Conservation (phyloP, 805 yeast genomes). For the Kodamaea kaohsiungensis region DNA sequence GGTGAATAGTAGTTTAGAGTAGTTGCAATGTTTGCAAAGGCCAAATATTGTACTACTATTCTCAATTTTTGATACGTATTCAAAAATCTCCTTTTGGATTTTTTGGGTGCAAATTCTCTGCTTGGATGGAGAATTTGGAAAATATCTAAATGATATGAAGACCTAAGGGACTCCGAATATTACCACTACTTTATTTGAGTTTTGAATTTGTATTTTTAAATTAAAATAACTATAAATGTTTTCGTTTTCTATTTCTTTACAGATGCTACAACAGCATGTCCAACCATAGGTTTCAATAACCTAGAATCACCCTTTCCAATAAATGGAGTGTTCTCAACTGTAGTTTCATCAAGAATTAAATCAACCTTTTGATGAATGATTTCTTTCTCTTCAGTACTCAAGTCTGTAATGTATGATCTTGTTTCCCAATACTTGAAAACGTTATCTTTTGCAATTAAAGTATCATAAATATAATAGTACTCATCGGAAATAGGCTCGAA, state of each 20-base stretch:
- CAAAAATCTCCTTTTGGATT: too few species aligned
- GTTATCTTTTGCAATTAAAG: conserved; percentile 28
- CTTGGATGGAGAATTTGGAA: too few species aligned
- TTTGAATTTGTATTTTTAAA: too few species aligned
- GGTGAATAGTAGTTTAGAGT: too few species aligned
- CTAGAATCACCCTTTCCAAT: conserved; percentile 5
- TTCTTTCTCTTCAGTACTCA: conserved; percentile 37
- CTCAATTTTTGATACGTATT: too few species aligned
- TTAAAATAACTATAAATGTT: neutral
- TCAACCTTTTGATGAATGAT: conserved; percentile 35
- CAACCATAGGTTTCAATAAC: conserved; percentile 14
- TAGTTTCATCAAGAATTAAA: conserved; percentile 20
- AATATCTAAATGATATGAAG: too few species aligned
- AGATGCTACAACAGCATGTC: conserved; percentile 13
- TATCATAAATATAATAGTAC: conserved; percentile 27
- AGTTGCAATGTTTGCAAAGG: too few species aligned
- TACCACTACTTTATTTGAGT: neutral
- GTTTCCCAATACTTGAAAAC: conserved; percentile 56
- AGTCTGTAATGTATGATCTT: conserved; percentile 53
- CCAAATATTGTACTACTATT: too few species aligned
- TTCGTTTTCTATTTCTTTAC: neutral
- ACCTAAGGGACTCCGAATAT: too few species aligned
- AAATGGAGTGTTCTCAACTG: conserved; percentile 1
- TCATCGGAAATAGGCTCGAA: conserved; percentile 40
- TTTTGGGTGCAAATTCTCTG: too few species aligned